phyloP scores from a whole-genome alignment of 2,329 filamentous ascomycete genomes.

The Hymenoscyphus fructigenus region DNA sequence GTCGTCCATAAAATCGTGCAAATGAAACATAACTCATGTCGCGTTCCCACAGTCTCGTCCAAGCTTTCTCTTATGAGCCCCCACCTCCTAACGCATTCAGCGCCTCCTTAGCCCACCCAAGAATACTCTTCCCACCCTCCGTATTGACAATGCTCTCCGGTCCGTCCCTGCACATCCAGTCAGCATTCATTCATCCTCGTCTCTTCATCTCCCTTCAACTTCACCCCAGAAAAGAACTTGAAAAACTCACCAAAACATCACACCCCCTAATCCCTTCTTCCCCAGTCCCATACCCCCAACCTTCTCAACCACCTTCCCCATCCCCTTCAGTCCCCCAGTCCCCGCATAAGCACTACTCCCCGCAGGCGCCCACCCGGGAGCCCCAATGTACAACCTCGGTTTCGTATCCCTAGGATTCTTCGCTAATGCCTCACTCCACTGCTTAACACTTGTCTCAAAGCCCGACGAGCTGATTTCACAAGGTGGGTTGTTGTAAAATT shows the following conservation, averaged over 20 bases:
- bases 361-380: slow-evolving; percentile 33
- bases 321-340: slow-evolving; percentile 26
- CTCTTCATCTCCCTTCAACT: background rate
- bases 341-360: slow-evolving; percentile 36
- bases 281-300: slow-evolving; percentile 31
- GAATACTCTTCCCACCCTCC: slow-evolving; percentile 29
- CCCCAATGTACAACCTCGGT: slow-evolving; percentile 40
- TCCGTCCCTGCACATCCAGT: slow-evolving; percentile 40
- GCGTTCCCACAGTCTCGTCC: too few species aligned
- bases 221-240: background rate
- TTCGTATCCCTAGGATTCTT: slow-evolving; percentile 14
- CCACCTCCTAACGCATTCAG: slow-evolving; percentile 5
- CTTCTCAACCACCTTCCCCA: slow-evolving; percentile 33
- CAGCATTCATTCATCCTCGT: slow-evolving; percentile 23
- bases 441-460: slow-evolving; percentile 32
- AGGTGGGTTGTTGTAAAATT: slow-evolving; percentile 44
- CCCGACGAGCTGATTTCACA: slow-evolving; percentile 35
- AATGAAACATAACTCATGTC: too few species aligned
- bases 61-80: too few species aligned
- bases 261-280: slow-evolving; percentile 39
- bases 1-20: too few species aligned
- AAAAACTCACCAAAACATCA: slow-evolving; percentile 39
- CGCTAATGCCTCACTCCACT: slow-evolving; percentile 37
- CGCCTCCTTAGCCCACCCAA: slow-evolving; percentile 28
- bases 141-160: slow-evolving; percentile 31